phyloP scores from a whole-genome alignment of 352 stramenopile species.

The Globisporangium cystogenes region DNA sequence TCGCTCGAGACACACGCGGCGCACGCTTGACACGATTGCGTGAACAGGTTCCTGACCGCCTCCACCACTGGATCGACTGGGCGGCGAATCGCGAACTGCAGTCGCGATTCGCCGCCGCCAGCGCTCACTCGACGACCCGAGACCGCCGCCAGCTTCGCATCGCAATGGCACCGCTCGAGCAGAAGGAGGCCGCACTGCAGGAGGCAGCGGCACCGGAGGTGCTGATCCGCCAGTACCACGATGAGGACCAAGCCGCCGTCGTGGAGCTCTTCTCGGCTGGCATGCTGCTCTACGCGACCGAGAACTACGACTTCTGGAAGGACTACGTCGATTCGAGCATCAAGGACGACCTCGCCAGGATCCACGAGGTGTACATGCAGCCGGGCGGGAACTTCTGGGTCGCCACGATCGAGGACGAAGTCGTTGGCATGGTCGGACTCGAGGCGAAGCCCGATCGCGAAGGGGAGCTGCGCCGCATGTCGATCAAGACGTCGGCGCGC shows the following conservation, averaged over 20 bases:
- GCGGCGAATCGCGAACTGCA: neutral
- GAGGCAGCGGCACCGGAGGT: neutral
- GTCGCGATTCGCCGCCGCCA: neutral
- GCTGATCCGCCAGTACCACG: slow-evolving; percentile 16
- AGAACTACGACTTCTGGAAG: slow-evolving; percentile 1
- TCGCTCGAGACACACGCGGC: too few species aligned
- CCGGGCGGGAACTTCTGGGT: slow-evolving; percentile 40
- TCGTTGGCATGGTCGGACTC: slow-evolving; percentile 12
- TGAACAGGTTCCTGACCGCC: too few species aligned
- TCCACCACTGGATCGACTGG: neutral
- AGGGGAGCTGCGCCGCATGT: slow-evolving; percentile 25
- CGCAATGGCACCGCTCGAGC: neutral
- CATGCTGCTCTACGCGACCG: slow-evolving; percentile 1
- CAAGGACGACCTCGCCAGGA: slow-evolving; percentile 25
- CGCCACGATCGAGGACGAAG: slow-evolving; percentile 12
- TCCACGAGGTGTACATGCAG: slow-evolving; percentile 26
- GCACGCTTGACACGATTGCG: too few species aligned
- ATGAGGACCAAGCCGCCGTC: slow-evolving; percentile 17
- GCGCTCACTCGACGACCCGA: neutral
- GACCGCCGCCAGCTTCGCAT: neutral
- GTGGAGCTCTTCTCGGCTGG: slow-evolving; percentile 8
- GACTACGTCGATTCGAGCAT: slow-evolving; percentile 16
- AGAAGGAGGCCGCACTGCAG: neutral
- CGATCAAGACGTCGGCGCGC: slow-evolving; percentile 15
- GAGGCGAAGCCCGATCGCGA: slow-evolving; percentile 14